Evolutionary conservation across 129 eudicot genomes (phyloP).

Genomic region (Gnaphalium uliginosum): DNA sequence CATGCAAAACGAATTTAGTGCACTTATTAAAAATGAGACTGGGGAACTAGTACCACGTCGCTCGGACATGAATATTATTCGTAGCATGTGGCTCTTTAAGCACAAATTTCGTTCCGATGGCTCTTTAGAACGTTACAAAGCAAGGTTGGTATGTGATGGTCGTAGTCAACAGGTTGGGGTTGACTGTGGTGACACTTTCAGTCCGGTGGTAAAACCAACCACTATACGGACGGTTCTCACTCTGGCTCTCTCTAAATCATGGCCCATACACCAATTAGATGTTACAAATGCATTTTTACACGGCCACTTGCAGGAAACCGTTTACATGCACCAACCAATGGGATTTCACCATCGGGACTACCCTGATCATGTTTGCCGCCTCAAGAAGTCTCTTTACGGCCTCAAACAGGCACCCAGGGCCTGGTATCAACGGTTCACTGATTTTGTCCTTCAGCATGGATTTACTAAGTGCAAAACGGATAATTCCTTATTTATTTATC

Average conservation of each 20-base stretch:
- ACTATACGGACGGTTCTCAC: no score
- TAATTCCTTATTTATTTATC: background rate
- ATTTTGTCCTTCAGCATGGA: background rate
- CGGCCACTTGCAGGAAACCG: no score
- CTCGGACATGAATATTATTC: background rate
- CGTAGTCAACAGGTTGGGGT: no score
- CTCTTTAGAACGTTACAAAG: no score
- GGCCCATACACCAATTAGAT: no score
- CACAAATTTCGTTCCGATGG: no score
- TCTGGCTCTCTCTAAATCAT: no score
- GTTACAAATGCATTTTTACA: no score
- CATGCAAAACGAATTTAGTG: background rate
- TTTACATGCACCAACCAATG: background rate
- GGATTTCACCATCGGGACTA: background rate
- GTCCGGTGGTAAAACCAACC: no score
- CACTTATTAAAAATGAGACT: constrained; percentile 1
- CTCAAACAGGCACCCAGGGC: constrained; percentile 7
- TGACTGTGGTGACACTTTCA: no score
- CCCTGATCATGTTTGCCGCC: constrained; percentile 1
- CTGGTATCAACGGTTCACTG: background rate
- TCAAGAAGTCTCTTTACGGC: background rate
- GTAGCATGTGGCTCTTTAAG: background rate
- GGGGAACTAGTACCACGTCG: background rate
- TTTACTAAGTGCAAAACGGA: background rate
- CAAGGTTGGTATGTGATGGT: no score